These are phyloP conservation scores for Sclerotinia sclerotiorum DNA, from an alignment of 2,329 filamentous ascomycete genomes.

Conservation along the genomic window DNA sequence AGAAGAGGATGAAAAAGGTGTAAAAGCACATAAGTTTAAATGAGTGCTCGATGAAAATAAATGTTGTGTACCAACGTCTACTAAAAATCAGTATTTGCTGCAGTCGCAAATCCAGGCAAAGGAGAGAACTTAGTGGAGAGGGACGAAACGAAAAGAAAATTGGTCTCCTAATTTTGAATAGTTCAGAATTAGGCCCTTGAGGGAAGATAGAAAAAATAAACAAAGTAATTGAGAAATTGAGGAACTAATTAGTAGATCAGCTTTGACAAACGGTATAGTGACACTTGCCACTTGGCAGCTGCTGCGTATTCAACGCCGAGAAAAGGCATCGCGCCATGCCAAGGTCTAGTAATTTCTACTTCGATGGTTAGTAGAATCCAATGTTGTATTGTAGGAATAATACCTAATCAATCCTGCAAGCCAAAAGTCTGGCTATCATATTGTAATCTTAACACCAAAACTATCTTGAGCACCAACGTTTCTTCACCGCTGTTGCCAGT, in stretches of 20 bases:
- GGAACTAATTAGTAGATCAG: not conserved
- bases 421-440: not conserved
- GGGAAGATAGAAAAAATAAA: not conserved
- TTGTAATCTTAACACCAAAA: not conserved
- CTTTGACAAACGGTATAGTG: not conserved
- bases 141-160: not conserved
- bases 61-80: not conserved
- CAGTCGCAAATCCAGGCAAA: not conserved
- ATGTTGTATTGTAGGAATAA: not conserved
- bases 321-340: not conserved
- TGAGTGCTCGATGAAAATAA: not conserved
- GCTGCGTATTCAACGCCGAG: not conserved
- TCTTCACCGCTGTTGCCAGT: not conserved
- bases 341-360: not conserved
- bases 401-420: not conserved
- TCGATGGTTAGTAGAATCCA: not conserved
- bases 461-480: not conserved
- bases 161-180: not conserved
- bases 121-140: not conserved
- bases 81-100: not conserved
- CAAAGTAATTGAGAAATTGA: not conserved
- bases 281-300: not conserved
- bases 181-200: too few species aligned
- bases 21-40: not conserved
- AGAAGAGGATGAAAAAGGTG: not conserved